Conservation (phyloP, 495 filamentous ascomycete genomes). For the Penicillium ochrochloron region DNA sequence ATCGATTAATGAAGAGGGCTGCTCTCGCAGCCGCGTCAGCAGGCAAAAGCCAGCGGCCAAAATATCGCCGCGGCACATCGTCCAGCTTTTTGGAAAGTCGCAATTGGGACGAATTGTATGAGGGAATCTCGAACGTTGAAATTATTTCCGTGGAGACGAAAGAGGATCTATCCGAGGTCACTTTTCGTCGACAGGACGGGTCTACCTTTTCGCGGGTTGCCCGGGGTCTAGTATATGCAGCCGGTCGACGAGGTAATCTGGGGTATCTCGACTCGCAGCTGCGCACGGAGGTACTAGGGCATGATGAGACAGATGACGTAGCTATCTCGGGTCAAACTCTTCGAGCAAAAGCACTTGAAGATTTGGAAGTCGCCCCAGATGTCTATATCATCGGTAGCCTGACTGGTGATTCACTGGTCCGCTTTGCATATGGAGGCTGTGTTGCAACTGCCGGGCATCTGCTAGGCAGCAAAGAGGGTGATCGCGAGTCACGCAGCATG, state of each 20-base stretch:
- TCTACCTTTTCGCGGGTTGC: conserved; percentile 49
- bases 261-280: conserved; percentile 57
- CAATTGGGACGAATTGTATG: conserved; percentile 58
- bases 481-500: conserved; percentile 22
- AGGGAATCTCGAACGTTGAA: conserved; percentile 62
- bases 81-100: conserved; percentile 51
- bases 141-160: conserved; percentile 48
- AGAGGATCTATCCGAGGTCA: conserved; percentile 43
- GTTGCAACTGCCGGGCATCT: conserved; percentile 62
- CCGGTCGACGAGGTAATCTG: conserved; percentile 64
- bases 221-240: conserved; percentile 60
- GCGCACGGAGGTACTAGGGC: conserved; percentile 53
- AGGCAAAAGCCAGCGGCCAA: conserved; percentile 28
- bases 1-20: conserved; percentile 65
- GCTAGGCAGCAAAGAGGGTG: conserved; percentile 33
- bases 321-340: conserved; percentile 60
- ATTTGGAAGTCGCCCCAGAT: conserved; percentile 57
- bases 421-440: conserved; percentile 67
- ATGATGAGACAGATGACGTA: conserved; percentile 26
- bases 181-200: conserved; percentile 53
- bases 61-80: conserved; percentile 42
- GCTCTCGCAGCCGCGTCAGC: conserved; percentile 34
- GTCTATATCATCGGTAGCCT: conserved; percentile 68
- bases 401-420: conserved; percentile 67
- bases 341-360: conserved; percentile 55